Evolutionary conservation across 1,139 yeast genomes (phyloP).

Genomic region (Tardiomyces depauwii): DNA sequence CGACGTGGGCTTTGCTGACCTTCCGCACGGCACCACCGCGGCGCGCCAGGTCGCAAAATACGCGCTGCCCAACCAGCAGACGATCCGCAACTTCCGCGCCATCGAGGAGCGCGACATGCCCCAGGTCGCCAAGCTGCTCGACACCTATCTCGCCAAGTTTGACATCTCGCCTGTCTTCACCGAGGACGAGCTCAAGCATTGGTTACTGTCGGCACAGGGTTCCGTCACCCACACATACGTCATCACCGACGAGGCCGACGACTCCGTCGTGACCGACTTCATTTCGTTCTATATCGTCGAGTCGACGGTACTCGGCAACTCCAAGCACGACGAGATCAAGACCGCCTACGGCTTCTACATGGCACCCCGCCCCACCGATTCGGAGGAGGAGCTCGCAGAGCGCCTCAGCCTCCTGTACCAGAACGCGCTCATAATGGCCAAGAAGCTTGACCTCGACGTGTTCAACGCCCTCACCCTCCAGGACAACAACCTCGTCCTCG

Average conservation of each 20-base stretch:
- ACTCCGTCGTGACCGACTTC: constrained; percentile 71
- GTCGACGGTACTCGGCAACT: constrained; percentile 66
- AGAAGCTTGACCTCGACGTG: constrained; percentile 62
- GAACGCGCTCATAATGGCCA: constrained; percentile 73
- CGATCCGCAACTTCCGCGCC: constrained; percentile 49
- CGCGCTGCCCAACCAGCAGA: constrained; percentile 52
- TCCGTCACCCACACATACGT: constrained; percentile 71
- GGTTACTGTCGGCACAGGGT: constrained; percentile 45
- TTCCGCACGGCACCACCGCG: constrained; percentile 68
- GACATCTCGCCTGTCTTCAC: constrained; percentile 63
- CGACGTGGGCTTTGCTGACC: constrained; percentile 74
- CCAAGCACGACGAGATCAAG: constrained; percentile 56
- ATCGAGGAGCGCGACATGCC: constrained; percentile 54
- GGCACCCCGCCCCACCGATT: constrained; percentile 39
- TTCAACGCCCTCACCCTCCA: constrained; percentile 87
- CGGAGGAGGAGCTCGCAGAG: constrained; percentile 33
- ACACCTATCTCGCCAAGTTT: constrained; percentile 52
- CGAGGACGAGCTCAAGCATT: constrained; percentile 66
- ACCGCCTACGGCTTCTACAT: constrained; percentile 88
- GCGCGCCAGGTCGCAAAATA: constrained; percentile 75
- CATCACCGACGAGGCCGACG: constrained; percentile 35
- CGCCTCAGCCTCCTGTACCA: constrained; percentile 52
- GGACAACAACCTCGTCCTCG: constrained; percentile 75
- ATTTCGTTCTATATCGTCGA: constrained; percentile 84
- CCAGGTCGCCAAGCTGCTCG: constrained; percentile 48